These are phyloP conservation scores for Tuber calosporum DNA, from an alignment of 495 filamentous ascomycete genomes.

Conservation along the genomic window DNA sequence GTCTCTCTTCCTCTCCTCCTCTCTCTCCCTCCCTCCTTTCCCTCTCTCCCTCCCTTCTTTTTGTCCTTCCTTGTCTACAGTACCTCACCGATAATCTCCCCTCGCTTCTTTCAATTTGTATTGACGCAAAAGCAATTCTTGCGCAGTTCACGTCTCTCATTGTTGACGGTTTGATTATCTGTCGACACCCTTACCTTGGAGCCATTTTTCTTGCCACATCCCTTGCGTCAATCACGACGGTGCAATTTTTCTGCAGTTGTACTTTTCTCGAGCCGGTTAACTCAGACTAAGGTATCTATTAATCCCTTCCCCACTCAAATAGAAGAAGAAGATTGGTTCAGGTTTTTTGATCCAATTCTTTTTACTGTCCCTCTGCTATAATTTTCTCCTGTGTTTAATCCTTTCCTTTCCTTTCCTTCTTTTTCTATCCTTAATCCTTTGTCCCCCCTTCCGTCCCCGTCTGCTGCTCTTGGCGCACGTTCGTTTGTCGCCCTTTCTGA, in stretches of 20 bases:
- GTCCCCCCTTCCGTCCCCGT: background rate
- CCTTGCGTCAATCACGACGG: slow-evolving; percentile 30
- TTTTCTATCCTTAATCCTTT: background rate
- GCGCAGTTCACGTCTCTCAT: slow-evolving; percentile 29
- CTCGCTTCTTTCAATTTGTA: slow-evolving; percentile 33
- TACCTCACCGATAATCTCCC: slow-evolving; percentile 18
- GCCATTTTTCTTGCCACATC: slow-evolving; percentile 38
- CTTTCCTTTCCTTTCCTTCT: background rate
- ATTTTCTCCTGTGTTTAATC: background rate
- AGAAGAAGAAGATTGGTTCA: background rate
- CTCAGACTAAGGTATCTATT: slow-evolving; percentile 31
- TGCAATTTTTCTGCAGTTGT: slow-evolving; percentile 36
- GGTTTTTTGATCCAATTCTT: background rate
- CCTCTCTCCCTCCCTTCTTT: slow-evolving; percentile 20
- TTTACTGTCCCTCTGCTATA: background rate
- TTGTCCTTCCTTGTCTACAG: slow-evolving; percentile 7
- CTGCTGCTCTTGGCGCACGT: background rate
- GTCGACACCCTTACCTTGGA: slow-evolving; percentile 41
- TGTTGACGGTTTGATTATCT: slow-evolving; percentile 40
- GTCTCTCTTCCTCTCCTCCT: slow-evolving; percentile 25
- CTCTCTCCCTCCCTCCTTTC: slow-evolving; percentile 21
- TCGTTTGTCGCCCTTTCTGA: background rate
- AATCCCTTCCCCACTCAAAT: background rate
- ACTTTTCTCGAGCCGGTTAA: slow-evolving; percentile 28
- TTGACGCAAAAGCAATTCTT: slow-evolving; percentile 25